Percentiles rank a stretch among this genome's conserved stretches.
These are phyloP conservation scores for Ceratobasidium sp. DNA, from an alignment of 1,284 basidiomycete genomes.

Conservation along the genomic window DNA sequence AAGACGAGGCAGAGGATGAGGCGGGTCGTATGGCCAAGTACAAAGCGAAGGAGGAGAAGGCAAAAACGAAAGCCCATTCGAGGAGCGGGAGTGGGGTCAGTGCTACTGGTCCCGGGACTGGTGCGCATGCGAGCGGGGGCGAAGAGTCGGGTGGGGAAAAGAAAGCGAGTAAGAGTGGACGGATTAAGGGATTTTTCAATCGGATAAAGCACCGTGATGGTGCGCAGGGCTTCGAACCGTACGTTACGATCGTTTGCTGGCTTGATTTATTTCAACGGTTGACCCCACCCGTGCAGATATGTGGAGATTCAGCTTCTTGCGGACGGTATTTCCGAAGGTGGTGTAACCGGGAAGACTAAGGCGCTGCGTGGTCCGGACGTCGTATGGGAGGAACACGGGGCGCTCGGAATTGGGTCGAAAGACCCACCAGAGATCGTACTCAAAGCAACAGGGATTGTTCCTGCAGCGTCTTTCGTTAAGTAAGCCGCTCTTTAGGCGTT, in stretches of 20 bases:
- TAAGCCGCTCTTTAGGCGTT: background rate
- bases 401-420: constrained; percentile 14
- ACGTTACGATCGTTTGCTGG: background rate
- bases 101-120: background rate
- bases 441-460: constrained; percentile 30
- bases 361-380: constrained; percentile 28
- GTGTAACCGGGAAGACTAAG: constrained; percentile 30
- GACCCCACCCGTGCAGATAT: background rate
- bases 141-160: constrained; percentile 8
- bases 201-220: constrained; percentile 38
- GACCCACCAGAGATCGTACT: constrained; percentile 41
- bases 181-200: constrained; percentile 35
- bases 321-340: constrained; percentile 24
- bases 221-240: constrained; percentile 34
- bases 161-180: background rate
- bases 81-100: constrained; percentile 16
- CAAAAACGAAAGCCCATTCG: constrained; percentile 17
- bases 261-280: background rate
- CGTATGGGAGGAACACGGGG: constrained; percentile 27
- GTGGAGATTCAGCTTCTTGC: constrained; percentile 30
- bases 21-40: constrained; percentile 13
- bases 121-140: background rate
- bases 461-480: constrained; percentile 37
- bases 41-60: constrained; percentile 25
- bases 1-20: constrained; percentile 40